Conservation (phyloP, 768 basidiomycete species). For the Lactifluus volemus region DNA sequence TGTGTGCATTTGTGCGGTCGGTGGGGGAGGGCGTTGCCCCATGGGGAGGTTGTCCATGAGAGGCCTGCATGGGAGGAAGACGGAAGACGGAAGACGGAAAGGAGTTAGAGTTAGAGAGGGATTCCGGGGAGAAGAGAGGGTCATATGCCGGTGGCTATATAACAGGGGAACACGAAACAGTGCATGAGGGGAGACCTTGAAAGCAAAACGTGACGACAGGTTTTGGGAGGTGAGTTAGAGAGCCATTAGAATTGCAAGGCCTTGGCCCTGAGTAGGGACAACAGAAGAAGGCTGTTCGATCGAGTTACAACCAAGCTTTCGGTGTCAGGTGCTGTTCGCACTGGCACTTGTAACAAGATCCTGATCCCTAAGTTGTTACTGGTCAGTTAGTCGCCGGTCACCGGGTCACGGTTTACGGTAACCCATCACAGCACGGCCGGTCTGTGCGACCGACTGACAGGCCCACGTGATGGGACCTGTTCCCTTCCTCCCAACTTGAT, state of each 20-base stretch:
- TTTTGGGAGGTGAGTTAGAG: background rate
- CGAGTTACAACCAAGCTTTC: too few species aligned
- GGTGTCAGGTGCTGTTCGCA: background rate
- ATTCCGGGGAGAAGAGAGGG: constrained; percentile 5
- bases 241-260: too few species aligned
- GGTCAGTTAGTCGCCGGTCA: background rate
- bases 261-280: too few species aligned
- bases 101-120: background rate
- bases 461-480: background rate
- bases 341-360: background rate
- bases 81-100: background rate
- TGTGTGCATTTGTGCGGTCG: constrained; percentile 1
- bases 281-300: too few species aligned
- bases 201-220: constrained; percentile 8
- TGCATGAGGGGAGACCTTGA: background rate
- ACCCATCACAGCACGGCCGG: constrained; percentile 2
- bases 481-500: background rate
- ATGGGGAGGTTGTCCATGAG: constrained; percentile 10
- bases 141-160: constrained; percentile 8
- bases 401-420: background rate
- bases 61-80: constrained; percentile 3
- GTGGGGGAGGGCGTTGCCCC: constrained; percentile 4
- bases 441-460: background rate
- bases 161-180: background rate
- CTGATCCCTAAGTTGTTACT: background rate